A percentile compares a stretch with the other conserved stretches of the same genome.
phyloP scores from a whole-genome alignment of 371 early-diverging fungal genomes.

The Nosema bombycis region DNA sequence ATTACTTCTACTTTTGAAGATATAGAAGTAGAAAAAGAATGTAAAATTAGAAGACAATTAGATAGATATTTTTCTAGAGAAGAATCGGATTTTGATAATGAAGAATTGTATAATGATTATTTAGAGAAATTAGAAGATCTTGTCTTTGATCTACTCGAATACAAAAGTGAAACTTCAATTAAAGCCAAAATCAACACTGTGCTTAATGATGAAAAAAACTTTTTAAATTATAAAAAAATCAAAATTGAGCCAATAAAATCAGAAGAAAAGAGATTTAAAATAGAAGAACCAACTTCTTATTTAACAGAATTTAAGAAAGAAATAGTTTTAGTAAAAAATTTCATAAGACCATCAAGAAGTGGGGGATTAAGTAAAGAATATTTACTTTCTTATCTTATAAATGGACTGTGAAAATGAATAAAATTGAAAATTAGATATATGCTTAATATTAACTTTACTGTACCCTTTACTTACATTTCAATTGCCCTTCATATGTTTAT shows the following conservation, averaged over 20 bases:
- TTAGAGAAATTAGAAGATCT: constrained; percentile 62
- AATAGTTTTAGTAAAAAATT: neutral
- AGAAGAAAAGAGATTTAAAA: neutral
- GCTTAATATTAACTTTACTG: neutral
- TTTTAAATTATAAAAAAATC: neutral
- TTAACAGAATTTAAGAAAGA: constrained; percentile 1
- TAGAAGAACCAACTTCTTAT: neutral
- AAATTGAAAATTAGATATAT: neutral
- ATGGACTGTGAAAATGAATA: neutral
- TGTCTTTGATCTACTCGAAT: constrained; percentile 54
- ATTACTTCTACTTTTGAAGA: constrained; percentile 66
- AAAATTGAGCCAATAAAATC: neutral
- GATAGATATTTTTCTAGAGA: constrained; percentile 36
- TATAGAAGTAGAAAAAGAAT: constrained; percentile 65
- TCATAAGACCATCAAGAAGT: neutral
- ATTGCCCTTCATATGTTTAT: neutral
- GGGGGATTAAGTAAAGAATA: constrained; percentile 13
- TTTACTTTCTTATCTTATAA: neutral
- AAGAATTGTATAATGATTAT: constrained; percentile 63
- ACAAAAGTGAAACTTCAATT: constrained; percentile 55
- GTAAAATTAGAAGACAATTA: constrained; percentile 63
- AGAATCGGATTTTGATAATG: constrained; percentile 52
- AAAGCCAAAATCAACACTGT: constrained; percentile 51
- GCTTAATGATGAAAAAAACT: constrained; percentile 12
- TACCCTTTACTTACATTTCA: neutral